Evolutionary conservation across 2,329 filamentous ascomycete genomes (phyloP).

Genomic region (Stagonosporopsis tanaceti): DNA sequence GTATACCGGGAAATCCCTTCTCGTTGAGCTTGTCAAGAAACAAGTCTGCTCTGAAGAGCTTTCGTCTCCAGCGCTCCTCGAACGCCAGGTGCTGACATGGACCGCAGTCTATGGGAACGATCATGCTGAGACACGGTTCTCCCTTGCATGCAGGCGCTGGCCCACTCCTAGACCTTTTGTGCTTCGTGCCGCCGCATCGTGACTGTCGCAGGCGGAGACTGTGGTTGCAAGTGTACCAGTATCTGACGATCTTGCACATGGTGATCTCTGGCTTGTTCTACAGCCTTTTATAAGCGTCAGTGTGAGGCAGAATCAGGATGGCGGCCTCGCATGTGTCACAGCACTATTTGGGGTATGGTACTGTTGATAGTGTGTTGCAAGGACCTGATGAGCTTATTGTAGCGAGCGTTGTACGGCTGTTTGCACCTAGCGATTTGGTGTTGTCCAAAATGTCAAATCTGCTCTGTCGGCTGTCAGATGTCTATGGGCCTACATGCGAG

Average conservation of each 20-base stretch:
- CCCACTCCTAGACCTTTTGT: slow-evolving; percentile 24
- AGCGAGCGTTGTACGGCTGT: background rate
- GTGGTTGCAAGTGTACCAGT: slow-evolving; percentile 47
- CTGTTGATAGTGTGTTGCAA: background rate
- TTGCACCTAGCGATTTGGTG: background rate
- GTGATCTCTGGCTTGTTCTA: background rate
- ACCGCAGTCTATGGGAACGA: slow-evolving; percentile 26
- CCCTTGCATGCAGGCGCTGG: slow-evolving; percentile 37
- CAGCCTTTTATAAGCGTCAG: background rate
- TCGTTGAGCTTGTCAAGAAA: slow-evolving; percentile 21
- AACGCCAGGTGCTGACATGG: slow-evolving; percentile 34
- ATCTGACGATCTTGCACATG: slow-evolving; percentile 51
- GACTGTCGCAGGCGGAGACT: slow-evolving; percentile 37
- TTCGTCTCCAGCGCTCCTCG: slow-evolving; percentile 25
- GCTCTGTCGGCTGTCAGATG: background rate
- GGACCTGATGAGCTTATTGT: background rate
- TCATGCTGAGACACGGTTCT: slow-evolving; percentile 32
- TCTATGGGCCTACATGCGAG: background rate
- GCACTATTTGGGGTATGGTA: background rate
- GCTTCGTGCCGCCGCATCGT: slow-evolving; percentile 45
- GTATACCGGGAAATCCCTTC: slow-evolving; percentile 3
- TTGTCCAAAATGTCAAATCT: background rate
- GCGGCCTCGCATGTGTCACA: background rate
- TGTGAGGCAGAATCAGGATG: too few relatives aligned
- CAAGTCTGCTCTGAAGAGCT: slow-evolving; percentile 21